Conservation (phyloP, 129 eudicot species). For the Lactuca saligna region DNA sequence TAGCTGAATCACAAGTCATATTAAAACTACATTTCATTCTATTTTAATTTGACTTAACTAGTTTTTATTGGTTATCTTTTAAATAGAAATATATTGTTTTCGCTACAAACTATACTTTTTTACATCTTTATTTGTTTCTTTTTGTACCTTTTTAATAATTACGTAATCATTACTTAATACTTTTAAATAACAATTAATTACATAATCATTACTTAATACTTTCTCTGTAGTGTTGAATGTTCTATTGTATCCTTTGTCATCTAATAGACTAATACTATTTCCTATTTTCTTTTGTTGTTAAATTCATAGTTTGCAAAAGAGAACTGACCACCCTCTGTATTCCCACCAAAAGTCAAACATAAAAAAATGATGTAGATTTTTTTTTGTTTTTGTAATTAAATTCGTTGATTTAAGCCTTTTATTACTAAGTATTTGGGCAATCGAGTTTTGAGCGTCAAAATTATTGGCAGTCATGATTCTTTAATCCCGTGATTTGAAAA, state of each 20-base stretch:
- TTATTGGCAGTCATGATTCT: not conserved
- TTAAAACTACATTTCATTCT: no score
- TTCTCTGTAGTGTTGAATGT: not conserved
- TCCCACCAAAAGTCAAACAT: conserved; percentile 72
- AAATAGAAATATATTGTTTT: no score
- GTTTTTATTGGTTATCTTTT: no score
- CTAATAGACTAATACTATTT: not conserved
- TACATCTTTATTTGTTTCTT: no score
- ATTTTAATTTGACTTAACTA: no score
- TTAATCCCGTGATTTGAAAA: conserved; percentile 1
- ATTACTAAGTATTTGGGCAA: conserved; percentile 3
- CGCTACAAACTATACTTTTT: no score
- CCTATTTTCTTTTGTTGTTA: not conserved
- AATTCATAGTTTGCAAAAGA: conserved; percentile 65
- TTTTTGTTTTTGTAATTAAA: no score
- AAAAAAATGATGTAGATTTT: conserved; percentile 51
- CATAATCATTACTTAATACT: no score
- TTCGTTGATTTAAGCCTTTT: not conserved
- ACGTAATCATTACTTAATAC: no score
- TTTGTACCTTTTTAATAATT: no score
- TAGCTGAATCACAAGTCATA: no score
- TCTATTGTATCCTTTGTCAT: conserved; percentile 21
- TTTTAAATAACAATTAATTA: no score
- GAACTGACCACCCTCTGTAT: conserved; percentile 35
- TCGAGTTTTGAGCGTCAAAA: not conserved